Conservation (phyloP, 2,329 filamentous ascomycete genomes). For the Exophiala sp. region DNA sequence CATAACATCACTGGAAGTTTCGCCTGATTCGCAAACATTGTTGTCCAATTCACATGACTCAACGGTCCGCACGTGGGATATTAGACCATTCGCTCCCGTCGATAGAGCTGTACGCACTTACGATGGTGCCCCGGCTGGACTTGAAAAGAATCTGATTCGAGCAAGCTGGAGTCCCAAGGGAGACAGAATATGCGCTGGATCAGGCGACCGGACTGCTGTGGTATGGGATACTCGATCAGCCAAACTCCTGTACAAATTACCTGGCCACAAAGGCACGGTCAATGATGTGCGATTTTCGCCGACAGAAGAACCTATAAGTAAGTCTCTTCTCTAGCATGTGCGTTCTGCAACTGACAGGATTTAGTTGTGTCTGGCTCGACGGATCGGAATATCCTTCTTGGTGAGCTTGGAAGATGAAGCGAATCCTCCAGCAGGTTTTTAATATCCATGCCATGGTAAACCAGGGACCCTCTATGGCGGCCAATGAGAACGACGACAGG, state of each 20-base stretch:
- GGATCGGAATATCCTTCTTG: slow-evolving; percentile 79
- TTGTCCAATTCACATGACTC: slow-evolving; percentile 92
- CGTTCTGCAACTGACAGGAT: slow-evolving; percentile 24
- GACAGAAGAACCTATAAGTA: slow-evolving; percentile 78
- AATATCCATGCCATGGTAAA: no score
- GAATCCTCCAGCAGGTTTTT: neutral
- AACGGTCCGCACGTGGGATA: slow-evolving; percentile 92
- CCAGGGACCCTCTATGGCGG: no score
- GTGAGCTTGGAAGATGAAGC: slow-evolving; percentile 65
- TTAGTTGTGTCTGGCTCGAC: slow-evolving; percentile 83
- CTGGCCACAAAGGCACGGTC: slow-evolving; percentile 90
- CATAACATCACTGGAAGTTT: slow-evolving; percentile 84
- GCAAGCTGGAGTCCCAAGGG: slow-evolving; percentile 87
- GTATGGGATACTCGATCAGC: slow-evolving; percentile 88
- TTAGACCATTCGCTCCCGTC: slow-evolving; percentile 86
- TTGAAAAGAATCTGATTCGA: slow-evolving; percentile 87
- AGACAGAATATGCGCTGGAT: slow-evolving; percentile 81
- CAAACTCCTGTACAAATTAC: slow-evolving; percentile 89
- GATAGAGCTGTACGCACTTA: slow-evolving; percentile 83
- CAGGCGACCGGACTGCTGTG: slow-evolving; percentile 84
- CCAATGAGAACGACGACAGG: no score
- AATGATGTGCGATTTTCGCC: slow-evolving; percentile 93
- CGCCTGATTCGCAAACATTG: slow-evolving; percentile 85
- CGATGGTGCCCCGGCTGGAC: slow-evolving; percentile 80
- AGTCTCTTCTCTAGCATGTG: slow-evolving; percentile 42